Base-by-base conservation (phyloP, 768 basidiomycete species). In the Serendipita sp. region DNA sequence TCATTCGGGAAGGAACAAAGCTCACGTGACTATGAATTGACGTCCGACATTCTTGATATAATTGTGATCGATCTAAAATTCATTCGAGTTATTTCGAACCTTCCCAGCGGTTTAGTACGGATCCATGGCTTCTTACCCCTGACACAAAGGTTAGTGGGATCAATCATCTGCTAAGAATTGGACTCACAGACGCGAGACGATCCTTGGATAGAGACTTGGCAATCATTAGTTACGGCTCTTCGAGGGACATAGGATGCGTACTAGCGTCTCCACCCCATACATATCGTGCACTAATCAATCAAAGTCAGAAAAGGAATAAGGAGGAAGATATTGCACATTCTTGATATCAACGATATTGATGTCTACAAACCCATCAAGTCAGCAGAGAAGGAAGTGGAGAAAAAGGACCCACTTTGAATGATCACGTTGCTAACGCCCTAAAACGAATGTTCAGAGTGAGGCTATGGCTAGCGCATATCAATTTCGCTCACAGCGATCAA, bases 261-360 rank as follows among this genome's bases (percentile, higher is more conserved):
- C 53, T 62, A 20, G 43, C 61, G 3, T 62, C 60, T 34, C 60
- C 60, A 41, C 60, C 60, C 60, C 60, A 61, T 4, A 61, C 60
- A 41, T 61, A 61, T n/a, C 41, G 24, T n/a, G 61, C 42, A 45
- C 48, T 62, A 41, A 53, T 3, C 13, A 5, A 50, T 50, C 7
- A 13, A 11, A n/a, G 30, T 58, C n/a, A 58, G 53, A 22, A 58
- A 34, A 22, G 17, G 45, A 9, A 48, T 28, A 5, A 48, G n/a
- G 9, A 9, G 45, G 26, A 20, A 48, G n/a, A 5, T 1, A 9
- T 5, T 7, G n/a, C n/a, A 58, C 45, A 28, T 48, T 5, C 53
- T 58, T 58, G 26, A 58, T 58, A 26, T 62, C 38, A 20, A 28
- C 22, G 42, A 62, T 31, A 11, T 30, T n/a, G 20, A 58, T 28